Evolutionary conservation across 2,329 filamentous ascomycete genomes (phyloP), one percentile per base, ranked within the genome.

Genomic region (Penicillium sp.): DNA sequence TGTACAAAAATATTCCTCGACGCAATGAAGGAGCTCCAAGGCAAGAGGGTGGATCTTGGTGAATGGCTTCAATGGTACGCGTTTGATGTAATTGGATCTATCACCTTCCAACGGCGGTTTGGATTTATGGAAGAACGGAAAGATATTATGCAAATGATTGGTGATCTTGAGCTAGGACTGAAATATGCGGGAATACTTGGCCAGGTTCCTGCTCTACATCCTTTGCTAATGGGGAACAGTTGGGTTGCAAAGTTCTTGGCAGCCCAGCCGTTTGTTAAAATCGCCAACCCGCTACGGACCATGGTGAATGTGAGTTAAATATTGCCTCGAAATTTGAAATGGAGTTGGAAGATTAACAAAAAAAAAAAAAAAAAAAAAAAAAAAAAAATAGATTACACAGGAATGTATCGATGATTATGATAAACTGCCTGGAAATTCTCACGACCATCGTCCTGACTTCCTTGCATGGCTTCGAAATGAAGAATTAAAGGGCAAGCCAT

Each of bases 61-160:
- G 33, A 5, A 9, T 92, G 89, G 89, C 75, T 92, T 53, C 89
- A 92, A 65, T 92, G 86, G 68, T 92, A 90, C 63, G 89, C 89
- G 0, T 92, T 92, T 65, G 89, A 92, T 66, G 89, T 92, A 13
- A 91, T 91, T 55, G 88, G 88, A 3, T 86, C 90, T 57, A 83
- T 92, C 65, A 91, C 88, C 0, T 92, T 90, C 74, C 86, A 84
- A 69, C 90, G 90, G 69, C 80, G 87, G 0, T 82, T 91, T 54
- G 90, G 90, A 0, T 92, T 92, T 60, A 75, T 92, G 2, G 88
- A 92, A 70, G 81, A 83, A 67, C 87, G 90, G 47, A 81, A 87
- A 66, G 90, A 92, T 58, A 84, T 92, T 11, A 63, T 24, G 37
- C 13, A 14, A 13, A 42, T 42, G 37, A 42, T 42, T 10, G 19